These are phyloP conservation scores for Hagleromyces aurorensis DNA, from an alignment of 805 yeast species.

Conservation along the genomic window DNA sequence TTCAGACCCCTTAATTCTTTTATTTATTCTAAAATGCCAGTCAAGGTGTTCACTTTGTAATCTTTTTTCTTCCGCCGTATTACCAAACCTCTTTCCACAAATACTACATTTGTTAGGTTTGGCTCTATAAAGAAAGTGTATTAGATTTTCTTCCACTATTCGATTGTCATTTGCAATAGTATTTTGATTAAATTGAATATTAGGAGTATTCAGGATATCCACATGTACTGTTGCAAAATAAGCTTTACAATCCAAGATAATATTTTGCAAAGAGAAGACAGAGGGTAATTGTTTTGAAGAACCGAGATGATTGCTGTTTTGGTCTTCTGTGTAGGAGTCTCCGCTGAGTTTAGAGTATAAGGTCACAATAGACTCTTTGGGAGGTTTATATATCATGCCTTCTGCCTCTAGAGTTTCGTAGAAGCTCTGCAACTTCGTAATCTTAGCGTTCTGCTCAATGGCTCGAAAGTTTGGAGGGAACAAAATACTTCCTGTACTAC, in stretches of 20 bases:
- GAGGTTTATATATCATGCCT: conserved; percentile 21
- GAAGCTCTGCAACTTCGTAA: conserved; percentile 14
- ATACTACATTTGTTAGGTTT: conserved; percentile 77
- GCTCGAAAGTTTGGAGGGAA: conserved; percentile 13
- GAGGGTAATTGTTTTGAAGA: conserved; percentile 23
- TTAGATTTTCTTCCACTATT: conserved; percentile 24
- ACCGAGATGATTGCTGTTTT: no score
- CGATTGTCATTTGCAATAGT: conserved; percentile 25
- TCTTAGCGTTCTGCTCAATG: conserved; percentile 14
- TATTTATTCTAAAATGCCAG: conserved; percentile 93
- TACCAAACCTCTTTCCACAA: conserved; percentile 81
- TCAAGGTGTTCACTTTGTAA: conserved; percentile 67
- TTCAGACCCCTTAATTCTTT: conserved; percentile 47
- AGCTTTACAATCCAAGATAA: conserved; percentile 27
- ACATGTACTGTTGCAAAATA: conserved; percentile 25
- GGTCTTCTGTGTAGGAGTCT: conserved; percentile 6
- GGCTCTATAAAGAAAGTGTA: conserved; percentile 25
- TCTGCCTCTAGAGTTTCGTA: conserved; percentile 19
- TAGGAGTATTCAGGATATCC: conserved; percentile 24
- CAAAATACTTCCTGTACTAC: conserved; percentile 6
- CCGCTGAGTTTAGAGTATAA: conserved; percentile 18
- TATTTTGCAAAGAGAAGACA: conserved; percentile 16
- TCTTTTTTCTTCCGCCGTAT: conserved; percentile 45
- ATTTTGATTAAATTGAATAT: conserved; percentile 29
- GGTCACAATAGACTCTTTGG: conserved; percentile 24